These are phyloP conservation scores for Strobilomyces echinocephalus DNA, from an alignment of 768 basidiomycete genomes.

Conservation along the genomic window DNA sequence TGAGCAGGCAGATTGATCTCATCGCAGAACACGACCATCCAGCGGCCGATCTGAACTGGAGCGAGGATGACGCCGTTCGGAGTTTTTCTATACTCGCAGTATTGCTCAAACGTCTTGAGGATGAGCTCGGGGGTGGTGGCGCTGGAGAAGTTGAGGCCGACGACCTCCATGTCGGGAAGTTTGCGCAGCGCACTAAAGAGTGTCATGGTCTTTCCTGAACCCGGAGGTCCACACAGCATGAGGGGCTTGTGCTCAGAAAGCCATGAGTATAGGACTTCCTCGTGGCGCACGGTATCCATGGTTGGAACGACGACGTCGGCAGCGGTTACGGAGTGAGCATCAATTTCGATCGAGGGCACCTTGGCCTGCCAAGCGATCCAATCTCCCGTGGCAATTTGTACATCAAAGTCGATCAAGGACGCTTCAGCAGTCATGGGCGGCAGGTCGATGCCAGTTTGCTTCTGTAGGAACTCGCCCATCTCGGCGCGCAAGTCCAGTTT, in stretches of 20 bases:
- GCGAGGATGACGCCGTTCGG: slow-evolving; percentile 96
- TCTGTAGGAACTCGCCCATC: slow-evolving; percentile 82
- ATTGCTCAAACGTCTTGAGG: slow-evolving; percentile 98
- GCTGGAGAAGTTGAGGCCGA: slow-evolving; percentile 98
- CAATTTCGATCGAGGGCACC: slow-evolving; percentile 94
- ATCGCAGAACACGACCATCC: slow-evolving; percentile 99
- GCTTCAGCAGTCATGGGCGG: slow-evolving; percentile 70
- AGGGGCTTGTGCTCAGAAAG: slow-evolving; percentile 97
- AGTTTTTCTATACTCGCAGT: slow-evolving; percentile 98
- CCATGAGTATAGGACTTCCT: slow-evolving; percentile 98
- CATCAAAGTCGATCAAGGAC: slow-evolving; percentile 94
- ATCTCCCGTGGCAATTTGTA: slow-evolving; percentile 77
- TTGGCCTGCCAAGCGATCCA: slow-evolving; percentile 91
- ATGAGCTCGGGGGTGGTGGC: slow-evolving; percentile 98
- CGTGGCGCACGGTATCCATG: slow-evolving; percentile 96
- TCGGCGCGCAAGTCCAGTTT: slow-evolving; percentile 83
- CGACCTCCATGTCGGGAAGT: slow-evolving; percentile 97
- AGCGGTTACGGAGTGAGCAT: slow-evolving; percentile 92
- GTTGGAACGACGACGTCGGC: slow-evolving; percentile 97
- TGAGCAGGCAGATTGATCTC: slow-evolving; percentile 97
- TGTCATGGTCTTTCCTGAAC: slow-evolving; percentile 99
- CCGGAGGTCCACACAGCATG: slow-evolving; percentile 98
- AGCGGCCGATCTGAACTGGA: slow-evolving; percentile 90
- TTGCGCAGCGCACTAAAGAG: slow-evolving; percentile 96
- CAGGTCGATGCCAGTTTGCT: slow-evolving; percentile 84